Evolutionary conservation across 2,329 filamentous ascomycete species (phyloP), one percentile per base, ranked within the genome.

Genomic region (Harringtonia lauricola): DNA sequence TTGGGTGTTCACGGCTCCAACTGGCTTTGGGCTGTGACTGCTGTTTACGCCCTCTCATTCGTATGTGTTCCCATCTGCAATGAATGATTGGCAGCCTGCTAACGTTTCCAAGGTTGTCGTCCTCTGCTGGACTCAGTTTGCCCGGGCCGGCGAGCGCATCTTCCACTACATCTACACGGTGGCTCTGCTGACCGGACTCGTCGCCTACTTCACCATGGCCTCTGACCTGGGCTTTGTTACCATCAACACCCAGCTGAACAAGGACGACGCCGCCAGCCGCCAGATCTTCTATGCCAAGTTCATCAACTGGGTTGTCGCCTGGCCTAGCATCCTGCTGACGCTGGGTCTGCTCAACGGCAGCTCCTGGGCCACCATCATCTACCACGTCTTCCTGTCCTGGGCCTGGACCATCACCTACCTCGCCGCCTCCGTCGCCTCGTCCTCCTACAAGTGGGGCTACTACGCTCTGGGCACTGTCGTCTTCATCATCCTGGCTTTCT

Each of bases 391-490:
- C 49, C 58, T 74, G 21, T 53, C 65, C 13, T 73, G 70, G 70
- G 61, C 62, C 53, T 76, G 72, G 68, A 53, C 74, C 48, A 51
- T 74, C 51, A 59, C 61, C 19, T 75, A 74, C 54, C 64, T 76
- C 26, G 60, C 65, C 42, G 62, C 61, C 19, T 68, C 72, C 42
- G 69, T 66, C 57, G 72, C 68, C 4, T 46, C 53, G 8, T 65
- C 64, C 39, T 63, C 59, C 51, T 76, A 76, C 59, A 75, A 74
- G 57, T 76, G 72, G 72, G 74, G 73, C 7, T 77, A 74, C 63
- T 76, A 61, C 53, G 65, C 59, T 48, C 72, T 74, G 45, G 72
- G 71, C 49, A 69, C 67, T 14, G 47, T 67, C 15, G 66, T 70
- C 33, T 71, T 61, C 46, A 31, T 68, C 8, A 57, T 70, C 40